phyloP scores from a whole-genome alignment of 2,329 filamentous ascomycete species.

The Periconia sp. region DNA sequence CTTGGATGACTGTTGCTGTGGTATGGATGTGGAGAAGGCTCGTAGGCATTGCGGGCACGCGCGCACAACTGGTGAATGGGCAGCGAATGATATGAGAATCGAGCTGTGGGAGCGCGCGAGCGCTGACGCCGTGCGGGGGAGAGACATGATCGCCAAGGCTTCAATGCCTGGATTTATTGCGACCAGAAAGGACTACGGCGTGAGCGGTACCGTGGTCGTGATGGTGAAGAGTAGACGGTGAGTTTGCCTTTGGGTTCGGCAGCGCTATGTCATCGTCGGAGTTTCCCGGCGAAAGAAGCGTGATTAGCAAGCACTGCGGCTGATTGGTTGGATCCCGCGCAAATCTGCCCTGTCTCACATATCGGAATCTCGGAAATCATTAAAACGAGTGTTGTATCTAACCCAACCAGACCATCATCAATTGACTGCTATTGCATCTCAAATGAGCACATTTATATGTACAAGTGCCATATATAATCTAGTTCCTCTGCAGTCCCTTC shows the following conservation, averaged over 20 bases:
- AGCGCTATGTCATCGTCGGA: constrained; percentile 34
- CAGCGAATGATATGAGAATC: constrained; percentile 32
- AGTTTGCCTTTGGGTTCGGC: constrained; percentile 25
- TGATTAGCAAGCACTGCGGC: constrained; percentile 22
- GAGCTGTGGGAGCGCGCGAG: constrained; percentile 31
- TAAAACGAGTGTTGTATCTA: too few species aligned
- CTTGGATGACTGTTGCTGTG: constrained; percentile 43
- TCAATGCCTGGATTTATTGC: constrained; percentile 4
- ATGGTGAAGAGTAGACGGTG: too few species aligned
- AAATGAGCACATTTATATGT: too few species aligned
- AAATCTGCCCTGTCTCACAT: neutral
- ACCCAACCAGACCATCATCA: too few species aligned
- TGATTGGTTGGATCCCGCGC: constrained; percentile 26
- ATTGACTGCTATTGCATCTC: too few species aligned
- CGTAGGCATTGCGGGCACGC: constrained; percentile 54
- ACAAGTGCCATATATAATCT: too few species aligned
- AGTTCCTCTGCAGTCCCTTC: too few species aligned
- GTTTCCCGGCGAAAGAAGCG: constrained; percentile 19
- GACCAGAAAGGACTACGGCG: too few species aligned
- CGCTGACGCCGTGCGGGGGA: constrained; percentile 31
- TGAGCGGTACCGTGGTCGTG: too few species aligned
- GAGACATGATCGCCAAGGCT: constrained; percentile 33
- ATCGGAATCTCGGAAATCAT: constrained; percentile 16
- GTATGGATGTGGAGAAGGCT: constrained; percentile 50
- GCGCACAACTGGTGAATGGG: constrained; percentile 28